Evolutionary conservation across 805 yeast species (phyloP).

Genomic region (Brettanomyces bruxellensis): DNA sequence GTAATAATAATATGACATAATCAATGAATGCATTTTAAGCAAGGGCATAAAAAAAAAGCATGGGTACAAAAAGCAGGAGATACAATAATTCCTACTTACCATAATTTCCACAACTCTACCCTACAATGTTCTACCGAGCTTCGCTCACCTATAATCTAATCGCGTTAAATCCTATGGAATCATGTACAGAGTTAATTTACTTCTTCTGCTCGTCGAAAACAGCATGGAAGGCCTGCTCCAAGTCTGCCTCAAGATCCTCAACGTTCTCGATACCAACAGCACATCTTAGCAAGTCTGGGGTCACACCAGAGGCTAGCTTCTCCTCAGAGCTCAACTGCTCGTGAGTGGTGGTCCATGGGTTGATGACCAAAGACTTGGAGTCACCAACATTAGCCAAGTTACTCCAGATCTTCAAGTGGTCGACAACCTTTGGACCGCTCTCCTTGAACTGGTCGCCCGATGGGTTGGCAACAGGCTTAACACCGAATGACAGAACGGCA

Average conservation of each 20-base stretch:
- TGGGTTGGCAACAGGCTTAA: conserved; percentile 46
- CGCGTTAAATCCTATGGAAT: not conserved
- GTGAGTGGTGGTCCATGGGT: conserved; percentile 95
- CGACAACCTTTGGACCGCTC: conserved; percentile 79
- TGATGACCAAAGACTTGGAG: conserved; percentile 87
- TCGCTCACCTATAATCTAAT: not conserved
- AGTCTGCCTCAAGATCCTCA: conserved; percentile 84
- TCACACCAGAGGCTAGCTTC: conserved; percentile 76
- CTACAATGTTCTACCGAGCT: no score
- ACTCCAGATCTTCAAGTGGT: conserved; percentile 73
- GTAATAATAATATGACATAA: no score
- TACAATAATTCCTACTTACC: no score
- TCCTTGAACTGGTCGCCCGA: conserved; percentile 56
- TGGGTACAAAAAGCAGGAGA: no score
- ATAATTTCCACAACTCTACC: no score
- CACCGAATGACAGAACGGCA: conserved; percentile 84
- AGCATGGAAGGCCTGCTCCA: conserved; percentile 72
- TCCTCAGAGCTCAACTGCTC: conserved; percentile 82
- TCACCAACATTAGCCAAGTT: conserved; percentile 97
- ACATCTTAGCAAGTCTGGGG: conserved; percentile 80
- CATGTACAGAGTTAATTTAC: not conserved
- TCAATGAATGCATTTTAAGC: no score
- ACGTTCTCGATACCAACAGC: conserved; percentile 88
- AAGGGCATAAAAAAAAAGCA: no score
- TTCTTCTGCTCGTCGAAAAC: conserved; percentile 29